A percentile compares a stretch with the other conserved stretches of the same genome.
phyloP scores from a whole-genome alignment of 768 basidiomycete species.

The Ramaria sp. region DNA sequence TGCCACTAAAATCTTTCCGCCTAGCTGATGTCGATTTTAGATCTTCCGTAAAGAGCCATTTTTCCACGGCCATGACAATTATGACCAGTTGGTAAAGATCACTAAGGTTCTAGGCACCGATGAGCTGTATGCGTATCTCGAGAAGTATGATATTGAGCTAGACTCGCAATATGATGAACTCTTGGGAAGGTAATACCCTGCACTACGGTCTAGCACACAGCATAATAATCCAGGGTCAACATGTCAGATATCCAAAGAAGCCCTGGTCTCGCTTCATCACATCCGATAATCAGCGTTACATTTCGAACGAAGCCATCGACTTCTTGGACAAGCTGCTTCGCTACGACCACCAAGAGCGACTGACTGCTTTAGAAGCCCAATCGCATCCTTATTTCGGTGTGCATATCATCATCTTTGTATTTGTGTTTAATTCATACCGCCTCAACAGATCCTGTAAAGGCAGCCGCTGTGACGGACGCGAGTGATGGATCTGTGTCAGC shows the following conservation, averaged over 20 bases:
- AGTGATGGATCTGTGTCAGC: slow-evolving; percentile 7
- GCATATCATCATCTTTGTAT: slow-evolving; percentile 7
- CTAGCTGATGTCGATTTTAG: slow-evolving; percentile 29
- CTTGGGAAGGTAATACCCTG: slow-evolving; percentile 52
- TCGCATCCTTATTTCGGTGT: slow-evolving; percentile 86
- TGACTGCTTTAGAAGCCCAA: slow-evolving; percentile 91
- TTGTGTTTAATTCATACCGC: neutral
- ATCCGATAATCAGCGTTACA: slow-evolving; percentile 90
- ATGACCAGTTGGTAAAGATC: slow-evolving; percentile 96
- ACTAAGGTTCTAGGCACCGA: slow-evolving; percentile 96
- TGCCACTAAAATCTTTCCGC: neutral
- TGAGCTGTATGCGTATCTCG: slow-evolving; percentile 83
- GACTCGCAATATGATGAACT: slow-evolving; percentile 96
- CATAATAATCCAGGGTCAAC: neutral
- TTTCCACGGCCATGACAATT: slow-evolving; percentile 99
- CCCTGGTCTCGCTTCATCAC: slow-evolving; percentile 95
- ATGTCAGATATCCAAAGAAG: slow-evolving; percentile 74
- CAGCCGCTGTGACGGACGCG: neutral
- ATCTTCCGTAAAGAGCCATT: slow-evolving; percentile 99
- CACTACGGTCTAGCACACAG: neutral
- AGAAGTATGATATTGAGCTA: slow-evolving; percentile 91
- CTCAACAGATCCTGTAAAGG: slow-evolving; percentile 2
- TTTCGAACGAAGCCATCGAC: slow-evolving; percentile 95
- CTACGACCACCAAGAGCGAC: slow-evolving; percentile 94
- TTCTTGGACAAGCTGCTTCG: slow-evolving; percentile 90